Percentiles rank a stretch among this genome's conserved stretches.
Evolutionary conservation across 164 flowering plant genomes (phyloP).

Genomic region (Tetrastigma voinierianum): DNA sequence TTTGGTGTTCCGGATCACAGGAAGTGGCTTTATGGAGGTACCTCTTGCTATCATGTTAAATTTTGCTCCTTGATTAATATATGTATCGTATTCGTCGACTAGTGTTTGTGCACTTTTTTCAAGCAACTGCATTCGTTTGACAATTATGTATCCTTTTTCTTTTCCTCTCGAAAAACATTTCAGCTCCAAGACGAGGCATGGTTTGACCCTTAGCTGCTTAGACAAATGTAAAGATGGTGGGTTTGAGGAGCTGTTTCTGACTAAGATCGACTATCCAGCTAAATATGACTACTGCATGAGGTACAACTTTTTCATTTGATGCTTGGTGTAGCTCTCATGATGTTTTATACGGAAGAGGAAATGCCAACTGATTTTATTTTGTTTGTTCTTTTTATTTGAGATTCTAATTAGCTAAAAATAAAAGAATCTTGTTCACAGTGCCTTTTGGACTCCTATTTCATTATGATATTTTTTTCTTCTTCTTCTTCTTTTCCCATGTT

Average conservation of each 20-base stretch:
- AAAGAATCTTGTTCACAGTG: not conserved
- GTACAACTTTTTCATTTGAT: slow-evolving; percentile 25
- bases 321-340: not conserved
- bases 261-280: slow-evolving; percentile 69
- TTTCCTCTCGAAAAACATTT: slow-evolving; percentile 7
- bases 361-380: not conserved
- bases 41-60: not conserved
- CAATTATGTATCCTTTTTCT: not conserved
- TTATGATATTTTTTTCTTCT: not conserved
- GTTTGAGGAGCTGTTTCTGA: slow-evolving; percentile 75
- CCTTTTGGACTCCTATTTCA: not conserved
- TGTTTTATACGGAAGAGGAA: too few relatives aligned
- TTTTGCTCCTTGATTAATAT: not conserved
- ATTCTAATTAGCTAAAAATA: not conserved
- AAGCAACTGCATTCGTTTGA: not conserved
- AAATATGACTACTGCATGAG: slow-evolving; percentile 82
- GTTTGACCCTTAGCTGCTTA: slow-evolving; percentile 57
- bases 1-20: slow-evolving; percentile 70
- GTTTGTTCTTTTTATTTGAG: not conserved
- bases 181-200: slow-evolving; percentile 87
- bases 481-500: not conserved
- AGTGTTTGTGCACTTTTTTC: not conserved
- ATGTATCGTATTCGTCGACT: not conserved
- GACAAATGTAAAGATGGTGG: slow-evolving; percentile 62
- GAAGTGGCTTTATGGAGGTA: slow-evolving; percentile 71